phyloP scores from a whole-genome alignment of 345 rosid species.

The Syzygium oleosum region DNA sequence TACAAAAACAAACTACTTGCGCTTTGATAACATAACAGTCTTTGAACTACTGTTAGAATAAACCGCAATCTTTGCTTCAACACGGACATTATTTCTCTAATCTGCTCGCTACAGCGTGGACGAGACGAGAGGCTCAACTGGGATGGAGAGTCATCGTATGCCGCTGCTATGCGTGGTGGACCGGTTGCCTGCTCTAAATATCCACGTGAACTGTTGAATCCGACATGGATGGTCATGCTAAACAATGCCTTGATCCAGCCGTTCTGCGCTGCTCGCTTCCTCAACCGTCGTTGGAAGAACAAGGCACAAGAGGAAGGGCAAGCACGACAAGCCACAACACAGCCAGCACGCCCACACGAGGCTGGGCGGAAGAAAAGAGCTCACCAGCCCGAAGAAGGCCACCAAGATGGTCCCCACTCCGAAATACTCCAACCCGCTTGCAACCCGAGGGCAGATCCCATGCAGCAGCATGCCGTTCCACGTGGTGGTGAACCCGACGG shows the following conservation, averaged over 20 bases:
- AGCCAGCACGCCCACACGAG: not conserved
- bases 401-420: not conserved
- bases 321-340: not conserved
- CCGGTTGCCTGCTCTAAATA: not conserved
- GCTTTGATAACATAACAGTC: too few species aligned
- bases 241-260: accelerated
- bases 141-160: not conserved
- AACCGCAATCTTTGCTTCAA: not conserved
- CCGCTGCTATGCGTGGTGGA: not conserved
- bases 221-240: not conserved
- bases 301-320: not conserved
- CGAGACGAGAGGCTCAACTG: not conserved
- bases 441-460: not conserved
- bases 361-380: not conserved
- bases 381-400: not conserved
- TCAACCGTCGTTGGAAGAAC: not conserved
- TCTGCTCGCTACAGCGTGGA: not conserved
- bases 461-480: too few species aligned
- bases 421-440: not conserved
- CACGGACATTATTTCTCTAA: not conserved
- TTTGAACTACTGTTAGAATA: too few species aligned
- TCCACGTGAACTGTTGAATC: not conserved
- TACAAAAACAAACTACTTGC: not conserved
- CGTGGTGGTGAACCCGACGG: not conserved
- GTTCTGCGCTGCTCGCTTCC: not conserved